Evolutionary conservation across 2,329 filamentous ascomycete genomes (phyloP).

Genomic region (Colletotrichum eleusines): DNA sequence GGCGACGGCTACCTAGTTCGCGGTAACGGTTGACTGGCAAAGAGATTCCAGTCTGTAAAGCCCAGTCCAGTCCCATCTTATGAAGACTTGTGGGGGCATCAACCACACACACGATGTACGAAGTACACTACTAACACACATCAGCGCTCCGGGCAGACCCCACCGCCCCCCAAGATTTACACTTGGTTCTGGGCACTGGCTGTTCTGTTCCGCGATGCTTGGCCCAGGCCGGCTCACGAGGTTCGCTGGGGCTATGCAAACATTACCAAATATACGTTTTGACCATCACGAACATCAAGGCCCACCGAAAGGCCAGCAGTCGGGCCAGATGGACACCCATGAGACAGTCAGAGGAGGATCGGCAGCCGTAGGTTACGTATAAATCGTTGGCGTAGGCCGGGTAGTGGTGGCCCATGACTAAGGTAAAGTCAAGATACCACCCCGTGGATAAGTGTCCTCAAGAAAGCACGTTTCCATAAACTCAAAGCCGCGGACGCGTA

Average conservation of each 20-base stretch:
- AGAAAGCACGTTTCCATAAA: background rate
- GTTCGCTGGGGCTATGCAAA: conserved; percentile 10
- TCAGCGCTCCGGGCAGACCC: conserved; percentile 14
- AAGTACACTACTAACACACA: background rate
- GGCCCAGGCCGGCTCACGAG: conserved; percentile 14
- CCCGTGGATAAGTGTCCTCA: background rate
- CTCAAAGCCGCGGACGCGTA: background rate
- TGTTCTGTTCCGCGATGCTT: conserved; percentile 29
- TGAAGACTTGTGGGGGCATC: conserved; percentile 19
- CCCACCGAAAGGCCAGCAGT: background rate
- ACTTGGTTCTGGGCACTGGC: conserved; percentile 33
- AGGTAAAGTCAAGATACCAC: conserved; percentile 3
- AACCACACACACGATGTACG: background rate
- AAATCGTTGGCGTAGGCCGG: background rate
- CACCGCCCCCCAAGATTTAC: conserved; percentile 21
- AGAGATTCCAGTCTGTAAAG: conserved; percentile 3
- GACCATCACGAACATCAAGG: background rate
- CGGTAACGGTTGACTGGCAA: background rate
- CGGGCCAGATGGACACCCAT: background rate
- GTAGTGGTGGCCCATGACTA: background rate
- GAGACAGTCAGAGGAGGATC: background rate
- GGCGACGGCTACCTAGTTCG: conserved; percentile 32
- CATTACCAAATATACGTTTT: background rate
- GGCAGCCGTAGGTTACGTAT: too few species aligned
- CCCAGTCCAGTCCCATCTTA: background rate